Conservation (phyloP, 495 filamentous ascomycete genomes). For the Bombardia bombarda region DNA sequence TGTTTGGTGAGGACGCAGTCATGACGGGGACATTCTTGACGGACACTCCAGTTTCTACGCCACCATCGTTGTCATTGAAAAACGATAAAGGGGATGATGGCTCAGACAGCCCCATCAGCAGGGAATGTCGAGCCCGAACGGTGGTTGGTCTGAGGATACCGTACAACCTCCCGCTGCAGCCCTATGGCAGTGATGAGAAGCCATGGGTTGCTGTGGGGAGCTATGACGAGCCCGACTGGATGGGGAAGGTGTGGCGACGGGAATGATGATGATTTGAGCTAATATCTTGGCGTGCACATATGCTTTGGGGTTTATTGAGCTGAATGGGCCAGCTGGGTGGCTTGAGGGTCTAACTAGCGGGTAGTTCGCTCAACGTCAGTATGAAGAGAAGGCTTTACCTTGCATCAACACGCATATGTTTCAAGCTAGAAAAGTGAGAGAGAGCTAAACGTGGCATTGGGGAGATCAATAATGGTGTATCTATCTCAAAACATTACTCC, state of each 20-base stretch:
- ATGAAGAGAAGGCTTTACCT: too few relatives aligned
- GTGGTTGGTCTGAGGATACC: conserved; percentile 70
- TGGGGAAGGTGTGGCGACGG: conserved; percentile 36
- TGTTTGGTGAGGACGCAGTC: conserved; percentile 45
- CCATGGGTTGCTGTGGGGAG: conserved; percentile 72
- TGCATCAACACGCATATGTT: too few relatives aligned
- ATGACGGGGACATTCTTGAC: conserved; percentile 66
- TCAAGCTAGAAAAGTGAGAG: too few relatives aligned
- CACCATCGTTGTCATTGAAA: background rate
- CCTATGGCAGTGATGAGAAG: conserved; percentile 52
- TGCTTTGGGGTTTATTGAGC: too few relatives aligned
- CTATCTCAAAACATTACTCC: too few relatives aligned
- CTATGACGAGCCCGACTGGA: conserved; percentile 61
- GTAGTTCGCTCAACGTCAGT: too few relatives aligned
- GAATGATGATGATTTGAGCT: background rate
- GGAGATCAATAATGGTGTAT: too few relatives aligned
- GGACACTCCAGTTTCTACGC: conserved; percentile 28
- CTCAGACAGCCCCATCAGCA: conserved; percentile 8
- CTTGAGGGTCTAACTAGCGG: too few relatives aligned
- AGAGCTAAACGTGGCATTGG: too few relatives aligned
- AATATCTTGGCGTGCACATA: too few relatives aligned
- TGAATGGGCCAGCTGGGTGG: too few relatives aligned
- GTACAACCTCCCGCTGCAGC: conserved; percentile 69
- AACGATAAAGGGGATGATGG: conserved; percentile 1
- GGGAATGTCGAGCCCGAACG: too few relatives aligned